These are phyloP conservation scores for Claviceps africana DNA, from an alignment of 2,329 filamentous ascomycete species.

Conservation along the genomic window DNA sequence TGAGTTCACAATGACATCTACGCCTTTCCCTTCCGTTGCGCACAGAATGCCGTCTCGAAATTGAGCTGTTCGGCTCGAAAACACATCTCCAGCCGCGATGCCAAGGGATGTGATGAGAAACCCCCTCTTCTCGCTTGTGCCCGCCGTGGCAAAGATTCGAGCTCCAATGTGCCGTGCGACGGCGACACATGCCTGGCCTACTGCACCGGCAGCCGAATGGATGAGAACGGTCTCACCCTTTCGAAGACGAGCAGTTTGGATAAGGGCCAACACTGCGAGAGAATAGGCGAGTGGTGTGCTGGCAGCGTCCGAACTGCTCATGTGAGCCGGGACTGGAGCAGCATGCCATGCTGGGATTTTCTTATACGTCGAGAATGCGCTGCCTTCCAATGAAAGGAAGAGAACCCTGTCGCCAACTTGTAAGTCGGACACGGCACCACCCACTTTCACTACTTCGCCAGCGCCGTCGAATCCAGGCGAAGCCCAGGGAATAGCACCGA, in stretches of 20 bases:
- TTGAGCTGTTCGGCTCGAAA: conserved; percentile 11
- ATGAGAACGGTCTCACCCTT: conserved; percentile 19
- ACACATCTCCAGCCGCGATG: conserved; percentile 15
- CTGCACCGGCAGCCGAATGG: conserved; percentile 13
- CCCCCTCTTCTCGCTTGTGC: conserved; percentile 14
- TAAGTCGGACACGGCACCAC: conserved; percentile 7
- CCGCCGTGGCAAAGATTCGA: conserved; percentile 17
- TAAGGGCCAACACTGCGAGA: conserved; percentile 5
- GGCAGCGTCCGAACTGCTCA: conserved; percentile 16
- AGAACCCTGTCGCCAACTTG: conserved; percentile 11
- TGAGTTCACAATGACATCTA: conserved; percentile 7
- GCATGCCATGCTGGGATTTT: conserved; percentile 8
- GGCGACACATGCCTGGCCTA: conserved; percentile 8
- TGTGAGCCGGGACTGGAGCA: conserved; percentile 1
- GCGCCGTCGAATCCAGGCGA: conserved; percentile 13
- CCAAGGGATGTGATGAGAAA: conserved; percentile 12
- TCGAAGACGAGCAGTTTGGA: conserved; percentile 13
- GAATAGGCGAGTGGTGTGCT: conserved; percentile 8
- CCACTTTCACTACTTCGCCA: conserved; percentile 11
- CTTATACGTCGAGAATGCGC: conserved; percentile 10
- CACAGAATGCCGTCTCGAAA: conserved; percentile 13
- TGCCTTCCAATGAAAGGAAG: conserved; percentile 6
- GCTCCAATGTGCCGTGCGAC: conserved; percentile 7
- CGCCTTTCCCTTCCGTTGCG: conserved; percentile 7
- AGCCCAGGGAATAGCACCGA: conserved; percentile 12